Evolutionary conservation across 768 basidiomycete species (phyloP).

Genomic region (Rhodotorula kratochvilovae): DNA sequence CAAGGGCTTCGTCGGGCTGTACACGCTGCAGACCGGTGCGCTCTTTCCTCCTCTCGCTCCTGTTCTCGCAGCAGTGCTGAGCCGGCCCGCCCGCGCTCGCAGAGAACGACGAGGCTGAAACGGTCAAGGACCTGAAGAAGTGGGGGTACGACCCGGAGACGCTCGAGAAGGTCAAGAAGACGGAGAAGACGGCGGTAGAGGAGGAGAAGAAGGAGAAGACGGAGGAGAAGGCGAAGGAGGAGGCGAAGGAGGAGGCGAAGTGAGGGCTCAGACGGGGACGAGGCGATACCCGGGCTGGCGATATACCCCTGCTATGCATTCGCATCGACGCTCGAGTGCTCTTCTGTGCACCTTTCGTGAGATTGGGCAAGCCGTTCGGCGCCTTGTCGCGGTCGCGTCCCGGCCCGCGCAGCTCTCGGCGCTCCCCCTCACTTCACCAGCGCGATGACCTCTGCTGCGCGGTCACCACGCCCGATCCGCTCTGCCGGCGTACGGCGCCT

Average conservation of each 20-base stretch:
- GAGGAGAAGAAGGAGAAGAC: neutral
- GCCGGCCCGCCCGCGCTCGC: neutral
- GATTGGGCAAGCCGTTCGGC: neutral
- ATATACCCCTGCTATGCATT: neutral
- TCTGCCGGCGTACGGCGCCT: slow-evolving; percentile 64
- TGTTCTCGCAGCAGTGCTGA: too few relatives aligned
- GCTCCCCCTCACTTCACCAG: too few relatives aligned
- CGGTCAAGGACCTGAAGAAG: slow-evolving; percentile 22
- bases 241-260: neutral
- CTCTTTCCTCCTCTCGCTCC: neutral
- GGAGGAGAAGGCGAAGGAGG: neutral
- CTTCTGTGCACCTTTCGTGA: neutral
- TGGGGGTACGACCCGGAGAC: slow-evolving; percentile 30
- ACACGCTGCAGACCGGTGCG: slow-evolving; percentile 27
- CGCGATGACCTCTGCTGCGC: neutral
- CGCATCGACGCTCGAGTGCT: too few relatives aligned
- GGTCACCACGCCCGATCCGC: slow-evolving; percentile 7
- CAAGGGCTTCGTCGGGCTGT: slow-evolving; percentile 30
- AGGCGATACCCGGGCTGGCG: neutral
- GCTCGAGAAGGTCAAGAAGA: slow-evolving; percentile 1
- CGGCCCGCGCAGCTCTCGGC: neutral
- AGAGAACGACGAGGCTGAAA: slow-evolving; percentile 33
- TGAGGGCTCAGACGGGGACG: neutral
- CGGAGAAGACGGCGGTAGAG: neutral
- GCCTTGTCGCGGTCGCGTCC: neutral